phyloP scores from a whole-genome alignment of 2,329 filamentous ascomycete genomes.

The Penicillium sp. region DNA sequence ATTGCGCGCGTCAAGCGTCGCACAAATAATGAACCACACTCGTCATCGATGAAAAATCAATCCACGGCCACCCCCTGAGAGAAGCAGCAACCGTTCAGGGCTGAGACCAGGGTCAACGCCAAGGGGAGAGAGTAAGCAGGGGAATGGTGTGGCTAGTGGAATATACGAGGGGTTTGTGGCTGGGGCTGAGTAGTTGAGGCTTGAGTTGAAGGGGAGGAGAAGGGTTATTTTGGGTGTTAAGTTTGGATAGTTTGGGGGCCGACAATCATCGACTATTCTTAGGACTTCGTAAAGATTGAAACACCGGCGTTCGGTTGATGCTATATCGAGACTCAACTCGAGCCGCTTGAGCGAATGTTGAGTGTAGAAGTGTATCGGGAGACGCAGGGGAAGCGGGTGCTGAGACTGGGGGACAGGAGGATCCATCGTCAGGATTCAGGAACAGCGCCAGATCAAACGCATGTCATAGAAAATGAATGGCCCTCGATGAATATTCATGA shows the following conservation, averaged over 20 bases:
- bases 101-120: not conserved
- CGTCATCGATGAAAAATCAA: not conserved
- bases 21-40: not conserved
- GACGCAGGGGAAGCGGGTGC: constrained; percentile 23
- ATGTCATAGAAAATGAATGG: constrained; percentile 4
- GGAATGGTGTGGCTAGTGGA: constrained; percentile 21
- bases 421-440: too few relatives aligned
- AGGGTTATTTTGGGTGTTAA: too few relatives aligned
- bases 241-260: constrained; percentile 17
- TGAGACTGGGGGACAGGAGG: too few relatives aligned
- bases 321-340: constrained; percentile 1
- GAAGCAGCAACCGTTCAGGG: not conserved
- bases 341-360: not conserved
- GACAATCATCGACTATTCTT: constrained; percentile 18
- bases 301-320: not conserved
- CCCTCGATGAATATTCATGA: constrained; percentile 11
- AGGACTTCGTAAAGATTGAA: constrained; percentile 6
- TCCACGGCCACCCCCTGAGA: not conserved
- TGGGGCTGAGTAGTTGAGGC: constrained; percentile 17
- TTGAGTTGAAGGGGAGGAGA: not conserved
- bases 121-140: constrained; percentile 1
- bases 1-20: constrained; percentile 9
- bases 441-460: constrained; percentile 7
- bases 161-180: constrained; percentile 18
- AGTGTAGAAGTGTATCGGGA: constrained; percentile 16